phyloP scores from a whole-genome alignment of 2,329 filamentous ascomycete genomes.

The Trichoderma sp. region DNA sequence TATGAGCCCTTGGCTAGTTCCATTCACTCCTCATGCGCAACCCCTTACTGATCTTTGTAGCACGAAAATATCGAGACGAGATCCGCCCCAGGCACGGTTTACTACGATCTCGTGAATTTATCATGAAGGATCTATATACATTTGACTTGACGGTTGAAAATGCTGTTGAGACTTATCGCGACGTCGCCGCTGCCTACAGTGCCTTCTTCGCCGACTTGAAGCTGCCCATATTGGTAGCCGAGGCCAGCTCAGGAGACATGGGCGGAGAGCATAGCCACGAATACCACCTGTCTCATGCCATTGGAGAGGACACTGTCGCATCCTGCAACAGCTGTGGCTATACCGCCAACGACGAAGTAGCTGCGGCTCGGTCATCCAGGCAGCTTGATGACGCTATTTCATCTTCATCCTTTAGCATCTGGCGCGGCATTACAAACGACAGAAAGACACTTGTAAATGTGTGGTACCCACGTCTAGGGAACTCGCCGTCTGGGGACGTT shows the following conservation, averaged over 20 bases:
- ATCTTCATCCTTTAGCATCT: constrained; percentile 40
- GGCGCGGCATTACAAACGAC: constrained; percentile 67
- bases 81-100: constrained; percentile 83
- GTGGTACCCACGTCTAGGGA: constrained; percentile 54
- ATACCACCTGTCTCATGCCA: constrained; percentile 77
- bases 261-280: constrained; percentile 92
- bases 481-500: constrained; percentile 30
- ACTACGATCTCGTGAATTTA: constrained; percentile 82
- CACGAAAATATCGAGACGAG: constrained; percentile 93
- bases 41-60: constrained; percentile 41
- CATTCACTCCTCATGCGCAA: not conserved
- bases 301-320: constrained; percentile 84
- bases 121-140: constrained; percentile 98
- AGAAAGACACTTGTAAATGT: constrained; percentile 66
- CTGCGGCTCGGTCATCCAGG: constrained; percentile 36
- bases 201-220: constrained; percentile 79
- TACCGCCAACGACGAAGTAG: constrained; percentile 86
- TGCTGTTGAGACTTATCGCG: constrained; percentile 77
- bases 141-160: constrained; percentile 69
- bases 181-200: constrained; percentile 71
- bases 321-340: constrained; percentile 72
- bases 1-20: constrained; percentile 38
- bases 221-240: constrained; percentile 78
- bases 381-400: not conserved
- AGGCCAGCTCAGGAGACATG: constrained; percentile 94